Base-by-base conservation (phyloP, 768 basidiomycete species). In the Neoboletus brunneissimus region DNA sequence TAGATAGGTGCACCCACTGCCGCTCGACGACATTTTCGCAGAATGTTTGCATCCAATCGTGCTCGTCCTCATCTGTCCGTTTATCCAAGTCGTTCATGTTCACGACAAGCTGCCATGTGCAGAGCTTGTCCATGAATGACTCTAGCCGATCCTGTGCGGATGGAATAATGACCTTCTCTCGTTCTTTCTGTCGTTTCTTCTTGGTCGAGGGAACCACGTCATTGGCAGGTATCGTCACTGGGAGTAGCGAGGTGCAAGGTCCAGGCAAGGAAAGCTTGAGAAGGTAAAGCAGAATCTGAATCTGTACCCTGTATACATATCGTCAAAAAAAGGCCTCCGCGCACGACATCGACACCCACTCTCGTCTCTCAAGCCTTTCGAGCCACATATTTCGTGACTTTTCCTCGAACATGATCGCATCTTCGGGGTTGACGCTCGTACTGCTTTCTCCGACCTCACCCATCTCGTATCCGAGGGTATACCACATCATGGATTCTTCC, bases 401-500 rank as follows among this genome's bases (percentile, higher is more conserved):
- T 40, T 80, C 78, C 55, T 87, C 78, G 44, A 70, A 65, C 81
- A 59, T 62, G 58, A 54, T 55, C 20, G 61, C 63, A 13, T 67
- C 59, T 46, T 67, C 65, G 34, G 35, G 48, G 63, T 55, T 63
- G 43, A 53, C 20, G 22, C 37, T 51, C 32, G 68, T 56, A 22
- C 65, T 66, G 40, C 68, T 62, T 47, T 75, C 73, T 5, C 67
- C 74, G 10, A 10, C 40, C 23, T 48, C 75, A 66, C 73, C 69
- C 29, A 68, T 72, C 64, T 89, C 89, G 65, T 87, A 79, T 55
- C 77, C 77, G 40, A 88, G 72, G 0, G 82, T 79, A 56, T 81
- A 90, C 88, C 88, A 91, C 84, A 90, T 87, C 78, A 88, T 84
- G 0, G 76, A 78, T 55, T 89, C 89, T 58, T 90, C 88, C 34